These are phyloP conservation scores for Rhodamnia argentea DNA, from an alignment of 345 rosid species.

Conservation along the genomic window DNA sequence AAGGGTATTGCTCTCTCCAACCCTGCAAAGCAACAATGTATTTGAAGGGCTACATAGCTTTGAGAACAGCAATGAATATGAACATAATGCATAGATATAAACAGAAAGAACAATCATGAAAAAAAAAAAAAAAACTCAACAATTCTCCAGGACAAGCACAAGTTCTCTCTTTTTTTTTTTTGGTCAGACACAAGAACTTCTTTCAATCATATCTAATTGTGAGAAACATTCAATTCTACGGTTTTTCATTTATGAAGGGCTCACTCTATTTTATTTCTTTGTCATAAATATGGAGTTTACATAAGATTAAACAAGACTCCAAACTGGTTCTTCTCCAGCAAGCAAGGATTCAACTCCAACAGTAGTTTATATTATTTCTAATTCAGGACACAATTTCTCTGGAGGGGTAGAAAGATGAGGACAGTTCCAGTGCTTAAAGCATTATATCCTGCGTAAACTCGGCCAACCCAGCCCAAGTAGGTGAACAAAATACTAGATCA, in stretches of 20 bases:
- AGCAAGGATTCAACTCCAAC: background rate
- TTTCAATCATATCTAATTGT: background rate
- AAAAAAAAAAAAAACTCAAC: background rate
- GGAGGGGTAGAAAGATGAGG: background rate
- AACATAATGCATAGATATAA: background rate
- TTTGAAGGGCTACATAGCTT: background rate
- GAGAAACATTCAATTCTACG: background rate
- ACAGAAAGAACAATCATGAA: background rate
- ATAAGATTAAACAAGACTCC: background rate
- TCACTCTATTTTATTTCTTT: background rate
- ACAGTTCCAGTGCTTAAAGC: background rate
- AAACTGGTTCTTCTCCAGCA: background rate
- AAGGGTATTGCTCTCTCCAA: conserved; percentile 18
- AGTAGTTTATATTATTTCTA: background rate
- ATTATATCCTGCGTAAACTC: background rate
- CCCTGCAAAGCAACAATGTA: conserved; percentile 28
- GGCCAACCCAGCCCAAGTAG: background rate
- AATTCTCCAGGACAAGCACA: background rate
- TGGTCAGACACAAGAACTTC: background rate
- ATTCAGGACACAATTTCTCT: background rate
- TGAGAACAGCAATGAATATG: background rate
- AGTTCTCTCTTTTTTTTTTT: background rate
- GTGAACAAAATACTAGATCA: conserved; percentile 13
- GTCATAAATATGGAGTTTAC: background rate
- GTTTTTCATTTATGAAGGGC: background rate